These are phyloP conservation scores for Gracilariopsis chorda DNA, from an alignment of 23 red algal species.

Conservation along the genomic window DNA sequence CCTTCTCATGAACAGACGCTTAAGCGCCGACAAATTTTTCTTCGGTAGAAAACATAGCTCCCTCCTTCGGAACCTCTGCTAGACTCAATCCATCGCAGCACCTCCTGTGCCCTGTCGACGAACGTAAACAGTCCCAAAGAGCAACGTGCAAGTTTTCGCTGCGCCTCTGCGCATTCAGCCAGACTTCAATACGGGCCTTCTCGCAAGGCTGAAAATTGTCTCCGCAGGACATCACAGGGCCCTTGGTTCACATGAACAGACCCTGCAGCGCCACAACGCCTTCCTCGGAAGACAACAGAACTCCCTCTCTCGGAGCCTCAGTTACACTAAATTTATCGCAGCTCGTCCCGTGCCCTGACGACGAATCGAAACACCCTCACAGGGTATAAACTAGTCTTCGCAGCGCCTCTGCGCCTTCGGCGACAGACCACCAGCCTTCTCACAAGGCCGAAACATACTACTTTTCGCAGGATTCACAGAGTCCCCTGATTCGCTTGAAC, in stretches of 20 bases:
- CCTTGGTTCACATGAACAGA: conserved; percentile 15
- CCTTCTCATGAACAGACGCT: conserved; percentile 8
- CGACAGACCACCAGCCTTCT: conserved; percentile 14
- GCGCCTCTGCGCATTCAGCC: conserved; percentile 38
- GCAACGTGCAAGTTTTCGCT: conserved; percentile 21
- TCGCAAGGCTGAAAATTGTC: conserved; percentile 11
- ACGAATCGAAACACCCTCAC: conserved; percentile 31
- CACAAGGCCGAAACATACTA: conserved; percentile 17
- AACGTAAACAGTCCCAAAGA: neutral
- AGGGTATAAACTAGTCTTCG: neutral
- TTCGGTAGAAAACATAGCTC: conserved; percentile 29
- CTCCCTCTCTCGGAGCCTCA: neutral
- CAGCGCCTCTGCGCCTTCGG: neutral
- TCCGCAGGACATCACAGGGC: conserved; percentile 31
- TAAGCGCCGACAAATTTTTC: conserved; percentile 19
- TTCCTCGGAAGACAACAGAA: neutral
- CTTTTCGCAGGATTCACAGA: conserved; percentile 2
- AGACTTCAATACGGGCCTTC: conserved; percentile 27
- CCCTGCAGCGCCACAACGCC: neutral
- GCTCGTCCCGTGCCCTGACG: neutral
- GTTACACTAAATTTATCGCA: neutral
- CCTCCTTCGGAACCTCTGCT: conserved; percentile 15
- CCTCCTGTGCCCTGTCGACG: neutral
- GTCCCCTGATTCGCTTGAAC: conserved; percentile 7
- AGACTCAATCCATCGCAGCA: conserved; percentile 12